These are phyloP conservation scores for Coemansia sp. DNA, from an alignment of 192 early-diverging fungal genomes.

Conservation along the genomic window DNA sequence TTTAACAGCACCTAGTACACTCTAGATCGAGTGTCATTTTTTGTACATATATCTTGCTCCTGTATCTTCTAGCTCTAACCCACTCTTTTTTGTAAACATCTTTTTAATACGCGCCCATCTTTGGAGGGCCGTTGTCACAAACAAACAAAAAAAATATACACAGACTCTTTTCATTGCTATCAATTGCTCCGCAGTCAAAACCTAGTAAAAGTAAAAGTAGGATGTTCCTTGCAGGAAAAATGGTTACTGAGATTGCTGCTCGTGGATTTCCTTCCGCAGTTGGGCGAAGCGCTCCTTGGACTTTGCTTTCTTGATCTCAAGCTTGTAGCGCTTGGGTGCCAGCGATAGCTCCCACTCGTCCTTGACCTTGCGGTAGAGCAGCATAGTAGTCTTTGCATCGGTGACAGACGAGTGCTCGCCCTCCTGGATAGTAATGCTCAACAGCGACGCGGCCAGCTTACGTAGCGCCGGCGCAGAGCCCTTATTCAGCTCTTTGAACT, in stretches of 20 bases:
- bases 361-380: slow-evolving; percentile 84
- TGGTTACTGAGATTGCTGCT: slow-evolving; percentile 20
- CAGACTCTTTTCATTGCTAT: slow-evolving; percentile 1
- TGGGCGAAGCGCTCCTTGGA: slow-evolving; percentile 49
- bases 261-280: slow-evolving; percentile 35
- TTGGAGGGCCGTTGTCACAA: background rate
- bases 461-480: slow-evolving; percentile 74
- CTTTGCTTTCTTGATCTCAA: slow-evolving; percentile 25
- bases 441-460: slow-evolving; percentile 70
- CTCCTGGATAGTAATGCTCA: slow-evolving; percentile 84
- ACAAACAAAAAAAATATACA: background rate
- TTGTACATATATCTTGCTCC: slow-evolving; percentile 3
- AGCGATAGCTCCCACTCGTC: slow-evolving; percentile 75
- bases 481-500: slow-evolving; percentile 67
- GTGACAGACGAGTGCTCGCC: slow-evolving; percentile 88
- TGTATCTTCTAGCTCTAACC: background rate
- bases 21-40: background rate
- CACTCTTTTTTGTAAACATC: background rate
- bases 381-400: slow-evolving; percentile 89
- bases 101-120: background rate
- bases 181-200: background rate
- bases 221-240: background rate
- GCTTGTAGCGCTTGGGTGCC: slow-evolving; percentile 45
- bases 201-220: background rate
- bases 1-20: slow-evolving; percentile 1